Percentiles rank a stretch among this genome's conserved stretches.
These are phyloP conservation scores for Neopestalotiopsis sp. DNA, from an alignment of 2,329 filamentous ascomycete genomes.

Conservation along the genomic window DNA sequence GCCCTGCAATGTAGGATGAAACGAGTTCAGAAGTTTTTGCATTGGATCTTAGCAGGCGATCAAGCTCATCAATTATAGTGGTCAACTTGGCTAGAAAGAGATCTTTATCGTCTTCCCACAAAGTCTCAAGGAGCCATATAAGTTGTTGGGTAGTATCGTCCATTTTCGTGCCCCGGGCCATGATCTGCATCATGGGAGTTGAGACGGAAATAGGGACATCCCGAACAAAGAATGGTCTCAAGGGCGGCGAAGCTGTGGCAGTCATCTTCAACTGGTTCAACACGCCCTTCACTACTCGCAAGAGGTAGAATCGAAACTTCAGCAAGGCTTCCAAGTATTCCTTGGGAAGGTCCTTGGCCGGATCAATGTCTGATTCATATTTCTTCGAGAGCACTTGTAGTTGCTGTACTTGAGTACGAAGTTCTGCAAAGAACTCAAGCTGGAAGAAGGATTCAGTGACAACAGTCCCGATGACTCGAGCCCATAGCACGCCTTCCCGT, in stretches of 20 bases:
- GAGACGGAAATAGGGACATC: constrained; percentile 31
- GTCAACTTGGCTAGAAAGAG: constrained; percentile 41
- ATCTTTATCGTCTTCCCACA: constrained; percentile 43
- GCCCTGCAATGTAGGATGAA: constrained; percentile 39
- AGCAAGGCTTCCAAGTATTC: constrained; percentile 41
- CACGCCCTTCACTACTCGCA: constrained; percentile 38
- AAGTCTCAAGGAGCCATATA: constrained; percentile 41
- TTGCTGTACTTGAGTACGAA: not conserved
- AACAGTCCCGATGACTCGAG: not conserved
- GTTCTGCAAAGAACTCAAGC: not conserved
- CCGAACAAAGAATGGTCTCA: constrained; percentile 39
- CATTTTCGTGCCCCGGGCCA: constrained; percentile 26
- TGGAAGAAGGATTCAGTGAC: not conserved
- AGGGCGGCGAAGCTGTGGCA: constrained; percentile 45
- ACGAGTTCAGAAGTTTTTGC: constrained; percentile 41
- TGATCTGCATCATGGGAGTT: constrained; percentile 22
- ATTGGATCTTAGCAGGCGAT: constrained; percentile 47
- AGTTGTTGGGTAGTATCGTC: constrained; percentile 33
- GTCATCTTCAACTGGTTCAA: constrained; percentile 33
- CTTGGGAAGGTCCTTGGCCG: constrained; percentile 41
- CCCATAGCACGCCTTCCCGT: not conserved
- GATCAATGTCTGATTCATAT: constrained; percentile 38
- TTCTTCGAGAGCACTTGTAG: constrained; percentile 38
- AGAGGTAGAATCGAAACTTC: constrained; percentile 44
- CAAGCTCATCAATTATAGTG: constrained; percentile 52